phyloP scores from a whole-genome alignment of 2,329 filamentous ascomycete genomes.

The Epichloe coenophiala region DNA sequence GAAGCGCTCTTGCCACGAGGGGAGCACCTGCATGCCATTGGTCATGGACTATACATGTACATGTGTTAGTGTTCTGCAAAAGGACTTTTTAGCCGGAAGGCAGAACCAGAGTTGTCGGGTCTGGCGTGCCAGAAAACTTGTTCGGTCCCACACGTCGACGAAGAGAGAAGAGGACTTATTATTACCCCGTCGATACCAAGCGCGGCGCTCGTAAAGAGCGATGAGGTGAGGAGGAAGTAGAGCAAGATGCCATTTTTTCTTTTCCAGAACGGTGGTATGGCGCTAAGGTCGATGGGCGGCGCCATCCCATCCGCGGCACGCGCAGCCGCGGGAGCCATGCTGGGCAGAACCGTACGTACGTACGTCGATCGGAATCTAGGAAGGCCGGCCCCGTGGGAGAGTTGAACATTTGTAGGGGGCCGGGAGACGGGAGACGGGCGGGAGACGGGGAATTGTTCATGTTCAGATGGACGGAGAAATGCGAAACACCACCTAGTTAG shows the following conservation, averaged over 20 bases:
- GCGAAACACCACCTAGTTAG: neutral
- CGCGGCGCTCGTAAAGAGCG: conserved; percentile 26
- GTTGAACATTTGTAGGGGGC: neutral
- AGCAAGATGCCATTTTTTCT: conserved; percentile 28
- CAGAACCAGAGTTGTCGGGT: neutral
- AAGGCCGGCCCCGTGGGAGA: neutral
- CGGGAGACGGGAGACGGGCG: too few relatives aligned
- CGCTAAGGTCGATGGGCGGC: conserved; percentile 18
- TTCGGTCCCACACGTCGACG: neutral
- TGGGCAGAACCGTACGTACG: neutral
- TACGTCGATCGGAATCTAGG: neutral
- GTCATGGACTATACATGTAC: conserved; percentile 19
- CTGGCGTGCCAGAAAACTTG: neutral
- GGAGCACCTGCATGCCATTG: conserved; percentile 25
- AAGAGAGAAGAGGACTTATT: conserved; percentile 6
- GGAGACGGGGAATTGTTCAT: too few relatives aligned
- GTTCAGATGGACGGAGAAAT: neutral
- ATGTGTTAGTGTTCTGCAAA: neutral
- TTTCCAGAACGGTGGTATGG: conserved; percentile 20
- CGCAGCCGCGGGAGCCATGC: conserved; percentile 20
- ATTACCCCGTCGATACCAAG: conserved; percentile 27
- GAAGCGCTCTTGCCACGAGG: conserved; percentile 24
- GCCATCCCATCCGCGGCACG: conserved; percentile 17
- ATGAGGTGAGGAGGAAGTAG: conserved; percentile 29
- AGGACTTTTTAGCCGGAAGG: neutral